Base-by-base conservation (phyloP, 129 eudicot genomes). In the Silybum marianum region DNA sequence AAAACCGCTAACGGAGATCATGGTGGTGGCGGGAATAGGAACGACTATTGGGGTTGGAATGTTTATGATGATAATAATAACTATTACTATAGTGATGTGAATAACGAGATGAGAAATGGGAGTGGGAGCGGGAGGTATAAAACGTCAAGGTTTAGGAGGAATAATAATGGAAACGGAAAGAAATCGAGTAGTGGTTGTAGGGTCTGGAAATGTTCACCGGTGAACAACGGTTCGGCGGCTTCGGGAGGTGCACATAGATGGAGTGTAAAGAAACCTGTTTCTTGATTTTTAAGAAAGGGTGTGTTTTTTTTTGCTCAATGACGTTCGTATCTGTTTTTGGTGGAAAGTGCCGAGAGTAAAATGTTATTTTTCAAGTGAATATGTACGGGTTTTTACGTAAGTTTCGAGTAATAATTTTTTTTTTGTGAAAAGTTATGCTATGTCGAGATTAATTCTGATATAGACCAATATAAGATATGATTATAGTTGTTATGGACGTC, bases 241-340 rank as follows among this genome's bases (percentile, higher is more conserved):
- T 75, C 36, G 38, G 83, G 76, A 75, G 69, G 21, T 16, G 73
- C 39, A 58, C 76, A 85, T 65, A 25, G 80, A 63, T 79, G 86
- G 89, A 79, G 82, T 28, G 51, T 73, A 75, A 85, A 79, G 72
- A 86, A 86, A 71, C 75, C 84, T n/a, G 58, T 83, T 46, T 71
- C 79, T 75, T 82, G 67, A 79, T 34, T 71, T 71, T 62, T 44
- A 18, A 58, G 7, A 7, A 18, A 19, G 34, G 6, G 63, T 69
- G 38, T 36, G 46, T 22, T 22, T 21, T 9, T 21, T 9, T 70
- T 81, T 74, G 83, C 72, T 80, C 83, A 18, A 34, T 80, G 77
- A 71, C 3, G 76, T 78, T 24, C 66, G 42, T 78, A 40, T 40
- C 18, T 70, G 71, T 71, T 79, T 79, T 70, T 44, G 22, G 25